phyloP scores from a whole-genome alignment of 2,329 filamentous ascomycete genomes.

The Calonectria pteridis region DNA sequence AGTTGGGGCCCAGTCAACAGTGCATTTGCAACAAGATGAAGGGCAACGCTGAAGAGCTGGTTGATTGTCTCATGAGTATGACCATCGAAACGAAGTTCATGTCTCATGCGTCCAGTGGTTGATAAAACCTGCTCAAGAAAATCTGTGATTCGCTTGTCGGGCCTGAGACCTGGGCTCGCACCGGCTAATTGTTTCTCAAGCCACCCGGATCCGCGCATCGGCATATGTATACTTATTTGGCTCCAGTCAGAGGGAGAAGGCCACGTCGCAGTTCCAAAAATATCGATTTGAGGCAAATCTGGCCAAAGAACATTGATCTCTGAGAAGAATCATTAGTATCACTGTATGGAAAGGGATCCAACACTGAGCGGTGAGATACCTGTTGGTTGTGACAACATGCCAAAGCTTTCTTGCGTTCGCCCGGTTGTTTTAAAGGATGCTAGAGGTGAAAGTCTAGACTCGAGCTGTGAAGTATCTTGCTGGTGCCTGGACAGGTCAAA shows the following conservation, averaged over 20 bases:
- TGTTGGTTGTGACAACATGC: not conserved
- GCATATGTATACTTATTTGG: not conserved
- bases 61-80: not conserved
- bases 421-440: not conserved
- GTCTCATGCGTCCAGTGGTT: fast-evolving
- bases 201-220: not conserved
- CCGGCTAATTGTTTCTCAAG: not conserved
- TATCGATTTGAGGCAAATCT: not conserved
- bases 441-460: not conserved
- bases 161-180: not conserved
- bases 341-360: not conserved
- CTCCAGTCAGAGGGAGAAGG: not conserved
- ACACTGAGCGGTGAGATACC: not conserved
- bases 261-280: not conserved
- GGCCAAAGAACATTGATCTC: not conserved
- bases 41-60: not conserved
- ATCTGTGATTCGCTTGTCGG: not conserved
- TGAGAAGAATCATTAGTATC: not conserved
- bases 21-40: not conserved
- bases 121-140: not conserved
- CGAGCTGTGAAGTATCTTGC: not conserved
- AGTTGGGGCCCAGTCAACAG: not conserved
- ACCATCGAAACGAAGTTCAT: not conserved
- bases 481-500: not conserved
- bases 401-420: not conserved